Conservation (phyloP, 129 eudicot species). For the Mikania micrantha region DNA sequence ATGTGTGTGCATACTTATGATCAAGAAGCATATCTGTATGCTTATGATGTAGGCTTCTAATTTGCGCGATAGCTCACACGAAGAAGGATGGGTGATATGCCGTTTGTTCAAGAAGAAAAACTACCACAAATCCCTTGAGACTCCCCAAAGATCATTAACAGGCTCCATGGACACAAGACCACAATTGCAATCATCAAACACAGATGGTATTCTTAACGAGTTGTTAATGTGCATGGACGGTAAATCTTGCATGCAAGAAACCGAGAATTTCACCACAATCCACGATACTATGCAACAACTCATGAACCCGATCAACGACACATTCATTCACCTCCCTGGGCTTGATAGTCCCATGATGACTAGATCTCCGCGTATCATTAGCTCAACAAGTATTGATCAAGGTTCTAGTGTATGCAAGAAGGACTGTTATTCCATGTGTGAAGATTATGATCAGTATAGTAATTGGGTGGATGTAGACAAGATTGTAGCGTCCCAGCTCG, state of each 20-base stretch:
- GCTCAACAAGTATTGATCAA: constrained; percentile 2
- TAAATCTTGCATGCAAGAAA: too few relatives aligned
- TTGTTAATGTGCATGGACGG: too few relatives aligned
- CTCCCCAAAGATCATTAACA: constrained; percentile 18
- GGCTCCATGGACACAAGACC: constrained; percentile 4
- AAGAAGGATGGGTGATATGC: constrained; percentile 83
- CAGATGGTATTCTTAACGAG: too few relatives aligned
- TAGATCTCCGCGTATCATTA: background rate
- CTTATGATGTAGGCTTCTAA: constrained; percentile 10
- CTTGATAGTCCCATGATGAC: constrained; percentile 34
- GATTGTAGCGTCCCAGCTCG: constrained; percentile 43
- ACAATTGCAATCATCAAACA: background rate
- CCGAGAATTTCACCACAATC: too few relatives aligned
- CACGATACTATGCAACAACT: constrained; percentile 11
- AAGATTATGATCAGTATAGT: background rate
- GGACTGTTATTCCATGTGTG: background rate
- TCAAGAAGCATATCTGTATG: background rate
- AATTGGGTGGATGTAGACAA: constrained; percentile 41
- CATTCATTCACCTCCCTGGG: constrained; percentile 41
- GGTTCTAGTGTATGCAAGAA: background rate
- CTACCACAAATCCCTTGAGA: constrained; percentile 33
- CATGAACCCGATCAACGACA: too few relatives aligned
- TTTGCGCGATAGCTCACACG: constrained; percentile 29
- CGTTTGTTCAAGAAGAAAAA: constrained; percentile 76
- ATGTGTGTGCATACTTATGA: too few relatives aligned